Base-by-base conservation (phyloP, 768 basidiomycete species). In the Mycena olivaceomarginata region DNA sequence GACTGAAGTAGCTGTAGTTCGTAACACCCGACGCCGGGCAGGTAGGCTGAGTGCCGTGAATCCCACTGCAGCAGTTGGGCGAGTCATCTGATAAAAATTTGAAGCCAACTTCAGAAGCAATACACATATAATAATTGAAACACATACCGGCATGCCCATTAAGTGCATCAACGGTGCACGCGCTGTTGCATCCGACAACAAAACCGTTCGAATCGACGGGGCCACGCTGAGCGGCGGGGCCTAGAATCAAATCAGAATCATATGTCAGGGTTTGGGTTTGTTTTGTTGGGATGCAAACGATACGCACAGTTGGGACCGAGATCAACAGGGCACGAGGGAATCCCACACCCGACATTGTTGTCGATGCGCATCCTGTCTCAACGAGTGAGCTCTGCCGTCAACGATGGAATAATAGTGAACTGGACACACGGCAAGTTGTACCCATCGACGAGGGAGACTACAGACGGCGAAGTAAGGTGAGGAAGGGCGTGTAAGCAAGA, bases 1-100 rank as follows among this genome's bases (percentile, higher is more conserved):
- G 66, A 90, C 90, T 91, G 84, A 91, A 91, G 83, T 89, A 91
- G 70, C 77, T 82, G 82, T 91, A 92, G 78, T 85, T 88, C 22
- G 72, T 75, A 7, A 92, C 90, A 39, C 90, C 90, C 0, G 88
- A 87, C 5, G 88, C 71, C 10, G 89, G 91, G 80, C 91, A 92
- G 0, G 90, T 90, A 10, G 78, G 84, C 7, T 89, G 67, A 5
- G 88, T 89, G 80, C 82, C 77, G 69, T 78, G 74, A 8, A 22
- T 39, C 0, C 81, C 82, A 22, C 59, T 80, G 79, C 82, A 83
- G 75, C 82, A 83, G 79, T 83, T 83, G 37, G 79, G 71, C 6
- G 78, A 79, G 75, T 81, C 69, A n/a, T 41, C 78, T 79, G 64
- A 51, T 9, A 16, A 5, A 25, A 48, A 41, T 12, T 6, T 10